phyloP scores from a whole-genome alignment of 225 moss, liverwort and hornwort genomes.

The Pseudisothecium myosuroides region DNA sequence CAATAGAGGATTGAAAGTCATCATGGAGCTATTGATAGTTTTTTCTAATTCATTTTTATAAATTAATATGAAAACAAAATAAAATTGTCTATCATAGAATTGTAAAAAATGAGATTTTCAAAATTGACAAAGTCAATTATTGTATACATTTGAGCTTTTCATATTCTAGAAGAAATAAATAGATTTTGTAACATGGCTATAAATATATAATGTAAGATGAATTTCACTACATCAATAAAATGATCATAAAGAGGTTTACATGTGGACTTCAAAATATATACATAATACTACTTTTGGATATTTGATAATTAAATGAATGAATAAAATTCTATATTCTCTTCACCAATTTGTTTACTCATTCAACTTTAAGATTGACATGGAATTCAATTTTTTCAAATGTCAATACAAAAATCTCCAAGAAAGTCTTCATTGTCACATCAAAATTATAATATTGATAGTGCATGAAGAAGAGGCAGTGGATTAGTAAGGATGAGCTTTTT shows the following conservation, averaged over 20 bases:
- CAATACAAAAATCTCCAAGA: neutral
- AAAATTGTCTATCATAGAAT: neutral
- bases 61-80: neutral
- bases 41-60: neutral
- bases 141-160: neutral
- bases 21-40: neutral
- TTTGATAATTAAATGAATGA: neutral
- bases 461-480: neutral
- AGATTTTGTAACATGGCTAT: neutral
- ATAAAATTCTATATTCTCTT: too few species aligned
- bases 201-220: too few species aligned
- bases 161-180: too few species aligned
- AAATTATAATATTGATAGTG: neutral
- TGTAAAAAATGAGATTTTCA: neutral
- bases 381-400: neutral
- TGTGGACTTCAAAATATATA: neutral
- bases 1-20: too few species aligned
- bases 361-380: rapidly evolving
- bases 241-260: too few species aligned
- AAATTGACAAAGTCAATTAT: neutral
- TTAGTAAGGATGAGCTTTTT: neutral
- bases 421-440: neutral
- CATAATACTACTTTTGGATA: neutral
- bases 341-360: neutral
- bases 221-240: neutral